These are phyloP conservation scores for Gaertneriomyces semiglobifer DNA, from an alignment of 192 early-diverging fungal genomes.

Conservation along the genomic window DNA sequence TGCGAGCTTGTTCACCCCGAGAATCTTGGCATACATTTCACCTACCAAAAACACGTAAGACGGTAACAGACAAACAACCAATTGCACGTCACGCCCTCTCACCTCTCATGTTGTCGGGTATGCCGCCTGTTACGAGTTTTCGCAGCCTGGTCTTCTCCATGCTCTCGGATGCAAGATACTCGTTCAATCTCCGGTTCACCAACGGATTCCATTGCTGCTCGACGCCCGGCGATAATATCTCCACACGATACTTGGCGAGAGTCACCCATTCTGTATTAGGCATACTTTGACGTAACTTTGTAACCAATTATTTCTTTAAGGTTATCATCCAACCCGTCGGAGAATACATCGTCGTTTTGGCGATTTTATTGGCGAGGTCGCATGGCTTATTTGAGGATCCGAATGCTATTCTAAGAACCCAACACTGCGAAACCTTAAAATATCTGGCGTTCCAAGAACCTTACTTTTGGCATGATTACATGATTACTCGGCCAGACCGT, in stretches of 20 bases:
- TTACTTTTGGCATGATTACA: too few relatives aligned
- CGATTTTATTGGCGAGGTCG: too few relatives aligned
- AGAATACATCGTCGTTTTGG: too few relatives aligned
- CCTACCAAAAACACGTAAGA: constrained; percentile 14
- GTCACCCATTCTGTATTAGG: constrained; percentile 1
- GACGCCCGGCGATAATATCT: not conserved
- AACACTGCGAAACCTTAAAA: too few relatives aligned
- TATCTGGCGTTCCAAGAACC: too few relatives aligned
- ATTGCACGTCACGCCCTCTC: constrained; percentile 4
- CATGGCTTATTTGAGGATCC: too few relatives aligned
- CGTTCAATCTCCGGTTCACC: constrained; percentile 19
- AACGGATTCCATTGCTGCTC: not conserved
- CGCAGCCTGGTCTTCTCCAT: constrained; percentile 38
- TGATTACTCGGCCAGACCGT: too few relatives aligned
- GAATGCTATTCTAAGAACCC: too few relatives aligned
- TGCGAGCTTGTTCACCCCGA: constrained; percentile 36
- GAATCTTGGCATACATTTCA: constrained; percentile 35
- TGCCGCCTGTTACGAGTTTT: constrained; percentile 37
- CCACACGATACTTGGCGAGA: not conserved
- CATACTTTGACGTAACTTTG: not conserved
- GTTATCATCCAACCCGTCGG: too few relatives aligned
- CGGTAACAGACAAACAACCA: not conserved
- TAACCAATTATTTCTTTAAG: too few relatives aligned
- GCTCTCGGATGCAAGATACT: constrained; percentile 12
- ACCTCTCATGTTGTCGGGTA: constrained; percentile 43